A percentile compares a stretch with the other conserved stretches of the same genome.
These are phyloP conservation scores for Linnemannia elongata DNA, from an alignment of 192 early-diverging fungal species.

Conservation along the genomic window DNA sequence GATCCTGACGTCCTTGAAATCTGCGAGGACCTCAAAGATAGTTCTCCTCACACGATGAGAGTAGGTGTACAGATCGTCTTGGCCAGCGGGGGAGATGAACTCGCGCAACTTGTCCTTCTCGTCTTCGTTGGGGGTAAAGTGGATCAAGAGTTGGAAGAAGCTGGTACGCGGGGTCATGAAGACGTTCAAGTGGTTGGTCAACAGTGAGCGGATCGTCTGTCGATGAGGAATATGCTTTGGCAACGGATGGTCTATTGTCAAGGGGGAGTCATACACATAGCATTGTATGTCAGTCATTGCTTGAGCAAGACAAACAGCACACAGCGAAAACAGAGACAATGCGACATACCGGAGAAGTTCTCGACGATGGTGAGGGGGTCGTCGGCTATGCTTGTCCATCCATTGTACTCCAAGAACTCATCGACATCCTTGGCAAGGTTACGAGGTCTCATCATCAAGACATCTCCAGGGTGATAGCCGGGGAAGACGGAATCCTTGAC, in stretches of 20 bases:
- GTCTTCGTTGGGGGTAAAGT: conserved; percentile 76
- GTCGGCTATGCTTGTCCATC: conserved; percentile 78
- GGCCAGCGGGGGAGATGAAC: conserved; percentile 82
- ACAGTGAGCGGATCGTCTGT: conserved; percentile 82
- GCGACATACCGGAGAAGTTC: conserved; percentile 60
- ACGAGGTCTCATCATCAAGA: conserved; percentile 79
- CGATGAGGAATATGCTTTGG: conserved; percentile 65
- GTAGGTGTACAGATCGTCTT: conserved; percentile 93
- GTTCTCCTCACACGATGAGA: conserved; percentile 85
- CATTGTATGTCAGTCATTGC: background rate
- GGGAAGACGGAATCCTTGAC: conserved; percentile 45
- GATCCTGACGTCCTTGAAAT: conserved; percentile 82
- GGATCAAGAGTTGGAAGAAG: conserved; percentile 90
- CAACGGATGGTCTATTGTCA: conserved; percentile 56
- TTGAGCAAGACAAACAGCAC: too few relatives aligned
- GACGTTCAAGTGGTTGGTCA: conserved; percentile 84
- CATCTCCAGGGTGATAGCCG: conserved; percentile 85
- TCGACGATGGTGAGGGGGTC: conserved; percentile 66
- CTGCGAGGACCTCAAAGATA: conserved; percentile 84
- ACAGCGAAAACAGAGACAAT: too few relatives aligned
- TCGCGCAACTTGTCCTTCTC: conserved; percentile 89
- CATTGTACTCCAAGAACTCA: conserved; percentile 76
- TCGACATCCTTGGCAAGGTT: conserved; percentile 81
- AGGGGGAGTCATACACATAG: background rate
- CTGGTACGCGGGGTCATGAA: conserved; percentile 88